Evolutionary conservation across 2,329 filamentous ascomycete genomes (phyloP), one percentile per base, ranked within the genome.

Genomic region (Pseudogymnoascus pannorum): DNA sequence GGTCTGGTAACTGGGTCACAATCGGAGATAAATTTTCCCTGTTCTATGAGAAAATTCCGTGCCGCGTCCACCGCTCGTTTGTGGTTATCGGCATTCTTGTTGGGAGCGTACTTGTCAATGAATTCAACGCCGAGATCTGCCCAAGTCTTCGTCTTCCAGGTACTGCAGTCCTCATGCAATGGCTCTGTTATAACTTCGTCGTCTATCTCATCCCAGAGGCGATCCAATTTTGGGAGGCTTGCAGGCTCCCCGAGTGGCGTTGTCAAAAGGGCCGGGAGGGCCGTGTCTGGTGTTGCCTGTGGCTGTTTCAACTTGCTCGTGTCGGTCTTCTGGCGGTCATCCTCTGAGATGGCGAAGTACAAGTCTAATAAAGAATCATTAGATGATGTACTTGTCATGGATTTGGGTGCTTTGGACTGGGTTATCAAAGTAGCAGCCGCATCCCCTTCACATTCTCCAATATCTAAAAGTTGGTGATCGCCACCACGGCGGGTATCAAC

Each of bases 1-100:
- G 48, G 48, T 16, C 5, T 54, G 6, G 9, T 31, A 11, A 8
- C n/a, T 54, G 26, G n/a, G 26, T 54, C 48, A 26, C 33, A 54
- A 31, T 54, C 26, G 9, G 48, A 31, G 20, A 11, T 54, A 31
- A 54, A 5, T 20, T 54, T 54, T 71, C 24, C 64, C 63, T 57
- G 59, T 66, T 11, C 7, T 7, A 4, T 60, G 33, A 48, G 59
- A 57, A 36, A 54, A 60, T 40, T 61, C 54, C 57, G 36, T 62
- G 57, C 57, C 60, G 20, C 60, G n/a, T 54, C 48, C 5, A 33
- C 48, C 20, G 48, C 48, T 33, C 48, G 48, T 54, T 54, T 54
- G 16, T 54, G 26, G 3, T 5, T 11, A 31, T 54, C n/a, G n/a
- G 48, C 48, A 18, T 54, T 33, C 31, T 33, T 54, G 24, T 54